Conservation (phyloP, 352 stramenopile species). For the Phytophthora sansomeana region DNA sequence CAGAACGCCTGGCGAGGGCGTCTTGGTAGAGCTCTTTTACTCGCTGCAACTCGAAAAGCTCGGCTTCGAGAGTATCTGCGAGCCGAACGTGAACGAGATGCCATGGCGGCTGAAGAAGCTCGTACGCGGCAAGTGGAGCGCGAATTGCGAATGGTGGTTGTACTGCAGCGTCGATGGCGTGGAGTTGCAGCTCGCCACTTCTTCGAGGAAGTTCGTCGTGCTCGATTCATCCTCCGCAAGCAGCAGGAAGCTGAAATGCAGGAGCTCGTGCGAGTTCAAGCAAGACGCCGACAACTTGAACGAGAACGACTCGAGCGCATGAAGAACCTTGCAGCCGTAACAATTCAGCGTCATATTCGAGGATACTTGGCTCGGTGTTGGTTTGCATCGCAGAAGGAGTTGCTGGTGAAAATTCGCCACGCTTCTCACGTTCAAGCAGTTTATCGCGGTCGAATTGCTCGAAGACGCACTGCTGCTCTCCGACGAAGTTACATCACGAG, state of each 20-base stretch:
- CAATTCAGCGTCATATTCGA: conserved; percentile 76
- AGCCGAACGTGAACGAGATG: conserved; percentile 66
- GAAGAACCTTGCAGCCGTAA: conserved; percentile 58
- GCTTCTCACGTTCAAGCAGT: too few relatives aligned
- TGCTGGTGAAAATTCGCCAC: too few relatives aligned
- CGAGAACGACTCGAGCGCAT: conserved; percentile 52
- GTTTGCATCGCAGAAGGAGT: too few relatives aligned
- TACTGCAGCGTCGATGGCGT: conserved; percentile 76
- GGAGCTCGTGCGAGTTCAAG: conserved; percentile 66
- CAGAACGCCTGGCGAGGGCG: conserved; percentile 76
- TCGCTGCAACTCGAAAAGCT: conserved; percentile 65
- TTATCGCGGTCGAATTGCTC: too few relatives aligned
- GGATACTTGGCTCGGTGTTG: too few relatives aligned
- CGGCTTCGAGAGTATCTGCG: conserved; percentile 74
- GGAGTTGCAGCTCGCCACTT: conserved; percentile 72
- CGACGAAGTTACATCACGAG: too few relatives aligned
- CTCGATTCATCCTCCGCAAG: conserved; percentile 62
- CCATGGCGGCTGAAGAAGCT: conserved; percentile 56
- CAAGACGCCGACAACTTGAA: conserved; percentile 55
- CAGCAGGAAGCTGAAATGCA: conserved; percentile 71
- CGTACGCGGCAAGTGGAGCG: conserved; percentile 49
- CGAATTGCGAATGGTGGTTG: conserved; percentile 62
- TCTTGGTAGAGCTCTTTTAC: conserved; percentile 58
- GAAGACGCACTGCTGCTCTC: too few relatives aligned
- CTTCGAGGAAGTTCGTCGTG: conserved; percentile 68